Evolutionary conservation across 352 stramenopile genomes (phyloP), one percentile per base, ranked within the genome.

Genomic region (Saprolegnia parasitica): DNA sequence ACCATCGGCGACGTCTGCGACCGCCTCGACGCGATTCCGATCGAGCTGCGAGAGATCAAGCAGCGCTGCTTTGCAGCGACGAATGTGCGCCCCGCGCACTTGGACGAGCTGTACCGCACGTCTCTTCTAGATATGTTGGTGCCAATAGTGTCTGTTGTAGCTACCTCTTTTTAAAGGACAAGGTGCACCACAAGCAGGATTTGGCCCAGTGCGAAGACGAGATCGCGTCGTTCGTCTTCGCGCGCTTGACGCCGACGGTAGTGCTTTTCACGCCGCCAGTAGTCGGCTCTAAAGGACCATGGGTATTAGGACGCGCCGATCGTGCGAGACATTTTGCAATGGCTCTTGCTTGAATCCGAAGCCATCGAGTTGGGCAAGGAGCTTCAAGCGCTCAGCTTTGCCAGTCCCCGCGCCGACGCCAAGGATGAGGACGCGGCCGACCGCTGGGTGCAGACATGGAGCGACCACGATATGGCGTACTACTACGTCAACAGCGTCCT

Each of bases 81-180:
- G 55, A 78, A 68, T 54, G 73, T 93, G 1, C 67, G 49, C 6
- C 81, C 80, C 24, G 67, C 79, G 39, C 74, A 84, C 46, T 81
- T 93, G 80, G 83, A 91, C 56, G 76, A 66, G 39, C 77, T 93
- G 84, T 91, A 79, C 68, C n/a, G n/a, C n/a, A n/a, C n/a, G n/a
- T n/a, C n/a, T n/a, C n/a, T n/a, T n/a, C n/a, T n/a, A n/a, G n/a
- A n/a, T n/a, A n/a, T n/a, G n/a, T n/a, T n/a, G n/a, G n/a, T n/a
- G n/a, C n/a, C n/a, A n/a, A n/a, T n/a, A n/a, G n/a, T n/a, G n/a
- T n/a, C n/a, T n/a, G n/a, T n/a, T 42, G 15, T 60, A 90, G 81
- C 57, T 91, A 91, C 65, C 72, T 93, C 18, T 93, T 80, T 68
- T 70, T 93, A 11, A 93, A 93, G 55, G 84, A 93, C 57, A 93